phyloP scores from a whole-genome alignment of 139 green algal species.

The Pseudopediastrum boryanum region DNA sequence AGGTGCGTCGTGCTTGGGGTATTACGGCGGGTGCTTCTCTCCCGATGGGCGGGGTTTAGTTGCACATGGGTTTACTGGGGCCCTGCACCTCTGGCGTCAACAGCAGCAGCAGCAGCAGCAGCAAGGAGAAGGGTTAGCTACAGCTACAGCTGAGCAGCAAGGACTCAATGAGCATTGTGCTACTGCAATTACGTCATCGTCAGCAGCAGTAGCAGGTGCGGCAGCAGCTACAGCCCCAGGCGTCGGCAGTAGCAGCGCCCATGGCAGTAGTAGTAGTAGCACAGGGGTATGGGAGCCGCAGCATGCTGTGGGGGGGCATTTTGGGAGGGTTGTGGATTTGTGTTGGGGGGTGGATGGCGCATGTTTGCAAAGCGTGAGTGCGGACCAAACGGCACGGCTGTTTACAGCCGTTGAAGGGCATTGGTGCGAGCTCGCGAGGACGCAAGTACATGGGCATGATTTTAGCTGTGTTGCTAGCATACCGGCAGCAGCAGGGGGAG shows the following conservation, averaged over 20 bases:
- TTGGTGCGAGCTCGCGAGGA: constrained; percentile 93
- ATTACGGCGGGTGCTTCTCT: constrained; percentile 74
- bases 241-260: not conserved
- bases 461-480: constrained; percentile 78
- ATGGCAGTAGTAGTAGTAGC: not conserved
- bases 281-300: constrained; percentile 64
- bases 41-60: constrained; percentile 68
- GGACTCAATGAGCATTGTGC: not conserved
- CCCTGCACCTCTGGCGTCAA: constrained; percentile 88
- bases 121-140: not conserved
- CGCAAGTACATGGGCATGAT: constrained; percentile 96
- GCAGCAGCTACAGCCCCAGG: constrained; percentile 17
- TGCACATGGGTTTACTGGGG: constrained; percentile 91
- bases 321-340: constrained; percentile 75
- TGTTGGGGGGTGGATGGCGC: constrained; percentile 72
- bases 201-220: not conserved
- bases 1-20: constrained; percentile 74
- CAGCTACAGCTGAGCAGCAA: not conserved
- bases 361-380: constrained; percentile 72
- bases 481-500: constrained; percentile 36
- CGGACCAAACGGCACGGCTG: constrained; percentile 87
- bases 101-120: constrained; percentile 27
- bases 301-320: constrained; percentile 84
- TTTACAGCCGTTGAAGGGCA: constrained; percentile 48
- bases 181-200: not conserved